Conservation (phyloP, 2,329 filamentous ascomycete genomes). For the Aspergillus vadensis region DNA sequence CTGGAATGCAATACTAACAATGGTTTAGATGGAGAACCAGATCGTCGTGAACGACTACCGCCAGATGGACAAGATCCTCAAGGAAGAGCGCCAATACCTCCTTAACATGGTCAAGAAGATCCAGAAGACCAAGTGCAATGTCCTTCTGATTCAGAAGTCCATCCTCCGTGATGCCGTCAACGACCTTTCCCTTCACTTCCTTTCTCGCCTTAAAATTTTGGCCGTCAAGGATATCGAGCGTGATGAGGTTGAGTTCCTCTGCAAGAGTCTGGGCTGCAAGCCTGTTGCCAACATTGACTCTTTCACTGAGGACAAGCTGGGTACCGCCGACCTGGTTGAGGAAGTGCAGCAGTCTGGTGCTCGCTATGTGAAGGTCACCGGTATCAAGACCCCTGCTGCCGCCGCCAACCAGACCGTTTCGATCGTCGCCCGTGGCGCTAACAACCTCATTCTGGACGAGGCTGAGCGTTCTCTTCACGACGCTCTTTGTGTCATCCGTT, state of each 20-base stretch:
- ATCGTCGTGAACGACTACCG: conserved; percentile 99
- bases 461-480: conserved; percentile 96
- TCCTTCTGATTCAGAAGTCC: conserved; percentile 96
- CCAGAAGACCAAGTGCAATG: conserved; percentile 99
- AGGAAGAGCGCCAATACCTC: conserved; percentile 97
- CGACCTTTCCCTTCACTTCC: conserved; percentile 94
- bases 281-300: conserved; percentile 98
- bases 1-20: not conserved
- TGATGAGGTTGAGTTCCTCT: conserved; percentile 98
- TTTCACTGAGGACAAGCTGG: conserved; percentile 97
- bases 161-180: conserved; percentile 97
- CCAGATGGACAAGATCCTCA: conserved; percentile 99
- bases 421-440: conserved; percentile 91
- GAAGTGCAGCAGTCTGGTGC: conserved; percentile 85
- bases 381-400: conserved; percentile 72
- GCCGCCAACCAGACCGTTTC: conserved; percentile 75
- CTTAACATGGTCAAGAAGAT: conserved; percentile 99
- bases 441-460: conserved; percentile 91
- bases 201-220: conserved; percentile 94
- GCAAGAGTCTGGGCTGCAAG: conserved; percentile 99
- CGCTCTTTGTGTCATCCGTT: conserved; percentile 94
- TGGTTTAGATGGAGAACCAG: conserved; percentile 89
- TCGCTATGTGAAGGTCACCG: conserved; percentile 91
- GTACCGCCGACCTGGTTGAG: conserved; percentile 88
- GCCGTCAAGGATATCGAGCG: conserved; percentile 97